Percentiles rank a stretch among this genome's conserved stretches.
Evolutionary conservation across 2,329 filamentous ascomycete genomes (phyloP).

Genomic region (Penicillium sp.): DNA sequence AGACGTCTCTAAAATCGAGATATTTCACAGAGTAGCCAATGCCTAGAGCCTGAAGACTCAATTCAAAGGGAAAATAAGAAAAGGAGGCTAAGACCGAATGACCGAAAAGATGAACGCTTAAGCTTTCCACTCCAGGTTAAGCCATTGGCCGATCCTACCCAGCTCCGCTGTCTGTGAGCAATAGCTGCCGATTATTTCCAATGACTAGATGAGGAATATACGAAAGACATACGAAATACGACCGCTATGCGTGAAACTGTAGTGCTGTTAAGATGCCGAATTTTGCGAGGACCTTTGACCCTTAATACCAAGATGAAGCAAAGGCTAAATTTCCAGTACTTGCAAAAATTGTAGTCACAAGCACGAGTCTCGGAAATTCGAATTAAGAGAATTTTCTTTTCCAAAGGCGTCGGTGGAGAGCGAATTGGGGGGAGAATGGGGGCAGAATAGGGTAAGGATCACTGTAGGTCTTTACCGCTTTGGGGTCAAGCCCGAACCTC

Average conservation of each 20-base stretch:
- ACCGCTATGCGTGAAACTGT: not conserved
- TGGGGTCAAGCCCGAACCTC: conserved; percentile 2
- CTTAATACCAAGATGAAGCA: not conserved
- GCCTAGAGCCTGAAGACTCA: not conserved
- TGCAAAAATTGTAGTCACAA: not conserved
- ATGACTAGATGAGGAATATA: no score
- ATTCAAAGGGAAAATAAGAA: not conserved
- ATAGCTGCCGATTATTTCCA: not conserved
- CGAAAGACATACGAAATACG: not conserved
- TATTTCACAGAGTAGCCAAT: not conserved
- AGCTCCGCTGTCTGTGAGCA: not conserved
- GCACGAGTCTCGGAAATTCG: not conserved
- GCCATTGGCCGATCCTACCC: conserved; percentile 4
- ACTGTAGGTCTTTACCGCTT: conserved; percentile 2
- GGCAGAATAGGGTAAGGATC: not conserved
- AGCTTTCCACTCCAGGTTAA: conserved; percentile 5
- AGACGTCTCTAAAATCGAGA: not conserved
- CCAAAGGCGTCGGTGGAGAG: not conserved
- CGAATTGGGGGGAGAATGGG: not conserved
- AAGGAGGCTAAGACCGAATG: not conserved
- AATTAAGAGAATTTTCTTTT: not conserved
- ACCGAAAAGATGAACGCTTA: not conserved
- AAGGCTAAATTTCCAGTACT: not conserved
- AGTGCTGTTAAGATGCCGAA: not conserved
- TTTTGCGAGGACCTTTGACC: not conserved